Percentiles rank a stretch among this genome's conserved stretches.
phyloP scores from a whole-genome alignment of 2,329 filamentous ascomycete genomes.

The Catunica adiposa region DNA sequence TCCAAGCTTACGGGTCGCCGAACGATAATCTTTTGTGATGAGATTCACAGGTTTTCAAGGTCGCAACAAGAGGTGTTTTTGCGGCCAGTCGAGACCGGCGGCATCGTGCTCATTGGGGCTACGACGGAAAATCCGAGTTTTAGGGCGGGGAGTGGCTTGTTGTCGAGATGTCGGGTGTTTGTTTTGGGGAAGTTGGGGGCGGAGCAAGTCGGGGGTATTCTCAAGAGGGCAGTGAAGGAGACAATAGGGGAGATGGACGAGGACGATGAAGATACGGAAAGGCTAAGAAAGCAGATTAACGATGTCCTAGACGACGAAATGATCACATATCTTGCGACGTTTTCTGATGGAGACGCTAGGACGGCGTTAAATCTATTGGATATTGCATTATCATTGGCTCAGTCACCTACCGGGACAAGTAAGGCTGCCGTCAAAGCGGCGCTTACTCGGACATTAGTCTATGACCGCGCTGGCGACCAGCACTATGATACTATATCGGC shows the following conservation, averaged over 20 bases:
- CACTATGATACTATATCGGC: conserved; percentile 97
- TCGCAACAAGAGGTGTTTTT: conserved; percentile 90
- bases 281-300: conserved; percentile 14
- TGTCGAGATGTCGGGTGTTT: conserved; percentile 83
- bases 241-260: not conserved
- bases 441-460: conserved; percentile 82
- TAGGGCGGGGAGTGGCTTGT: conserved; percentile 71
- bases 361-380: conserved; percentile 88
- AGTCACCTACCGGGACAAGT: conserved; percentile 42
- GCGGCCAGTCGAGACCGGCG: conserved; percentile 77
- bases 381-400: conserved; percentile 62
- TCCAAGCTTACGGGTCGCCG: conserved; percentile 65
- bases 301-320: conserved; percentile 59
- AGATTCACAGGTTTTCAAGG: conserved; percentile 86
- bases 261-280: not conserved
- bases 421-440: conserved; percentile 62
- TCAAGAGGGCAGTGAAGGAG: conserved; percentile 54
- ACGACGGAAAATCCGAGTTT: conserved; percentile 97
- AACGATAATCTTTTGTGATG: conserved; percentile 95
- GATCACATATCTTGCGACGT: conserved; percentile 64
- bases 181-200: conserved; percentile 61
- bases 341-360: conserved; percentile 82
- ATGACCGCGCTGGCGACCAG: conserved; percentile 86
- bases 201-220: conserved; percentile 55
- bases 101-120: conserved; percentile 80